A percentile compares a stretch with the other conserved stretches of the same genome.
Conservation (phyloP, 768 basidiomycete genomes). For the Pisolithus marmoratus region DNA sequence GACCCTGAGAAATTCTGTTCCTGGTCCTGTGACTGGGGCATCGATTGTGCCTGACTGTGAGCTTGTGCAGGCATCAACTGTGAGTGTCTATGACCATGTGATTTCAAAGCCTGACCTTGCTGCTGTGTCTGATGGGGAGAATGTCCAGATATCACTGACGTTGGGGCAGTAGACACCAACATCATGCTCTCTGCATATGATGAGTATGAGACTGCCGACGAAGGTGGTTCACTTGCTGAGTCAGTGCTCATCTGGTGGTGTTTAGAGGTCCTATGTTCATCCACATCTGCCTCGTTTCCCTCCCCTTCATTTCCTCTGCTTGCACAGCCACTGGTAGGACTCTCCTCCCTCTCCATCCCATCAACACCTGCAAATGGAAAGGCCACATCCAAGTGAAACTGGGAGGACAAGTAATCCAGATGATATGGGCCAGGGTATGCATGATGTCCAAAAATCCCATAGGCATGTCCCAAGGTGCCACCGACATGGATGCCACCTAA, state of each 20-base stretch:
- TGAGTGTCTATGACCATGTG: too few species aligned
- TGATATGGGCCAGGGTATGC: constrained; percentile 74
- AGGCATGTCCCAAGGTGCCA: constrained; percentile 5
- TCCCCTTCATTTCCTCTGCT: background rate
- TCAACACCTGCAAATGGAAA: constrained; percentile 51
- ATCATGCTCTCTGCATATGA: constrained; percentile 43
- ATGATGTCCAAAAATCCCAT: constrained; percentile 29
- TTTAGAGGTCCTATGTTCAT: constrained; percentile 64
- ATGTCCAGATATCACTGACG: too few species aligned
- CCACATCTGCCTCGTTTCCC: constrained; percentile 60
- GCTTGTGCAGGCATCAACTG: too few species aligned
- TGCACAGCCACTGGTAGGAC: background rate
- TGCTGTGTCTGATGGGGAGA: too few species aligned
- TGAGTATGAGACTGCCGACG: constrained; percentile 60
- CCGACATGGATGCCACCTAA: too few species aligned
- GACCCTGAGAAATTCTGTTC: too few species aligned
- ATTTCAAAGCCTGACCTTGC: too few species aligned
- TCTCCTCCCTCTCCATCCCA: constrained; percentile 37
- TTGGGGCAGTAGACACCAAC: too few species aligned
- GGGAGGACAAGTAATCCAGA: constrained; percentile 60
- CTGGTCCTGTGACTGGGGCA: too few species aligned
- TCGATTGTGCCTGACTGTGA: too few species aligned
- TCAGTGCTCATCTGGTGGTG: constrained; percentile 67
- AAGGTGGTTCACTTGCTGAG: constrained; percentile 46
- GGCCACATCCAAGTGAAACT: constrained; percentile 42